Conservation (phyloP, 805 yeast species). For the Ogataea populi-albae region DNA sequence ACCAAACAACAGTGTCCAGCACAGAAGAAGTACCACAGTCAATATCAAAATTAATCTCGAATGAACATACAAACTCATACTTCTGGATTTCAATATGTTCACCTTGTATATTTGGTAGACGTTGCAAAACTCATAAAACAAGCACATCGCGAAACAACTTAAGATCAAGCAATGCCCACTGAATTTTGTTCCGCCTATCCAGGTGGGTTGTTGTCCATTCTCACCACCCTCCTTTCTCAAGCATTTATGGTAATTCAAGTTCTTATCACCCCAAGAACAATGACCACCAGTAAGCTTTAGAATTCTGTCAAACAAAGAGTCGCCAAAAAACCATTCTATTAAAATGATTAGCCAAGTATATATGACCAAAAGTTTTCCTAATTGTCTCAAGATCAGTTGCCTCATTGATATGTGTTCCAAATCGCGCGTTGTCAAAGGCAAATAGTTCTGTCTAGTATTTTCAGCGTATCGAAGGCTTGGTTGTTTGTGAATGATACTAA, state of each 20-base stretch:
- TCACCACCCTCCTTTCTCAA: slow-evolving; percentile 11
- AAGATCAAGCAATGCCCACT: slow-evolving; percentile 43
- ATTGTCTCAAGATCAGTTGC: slow-evolving; percentile 15
- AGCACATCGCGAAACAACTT: slow-evolving; percentile 32
- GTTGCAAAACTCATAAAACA: slow-evolving; percentile 24
- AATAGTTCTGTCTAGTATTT: slow-evolving; percentile 3
- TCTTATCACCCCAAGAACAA: slow-evolving; percentile 28
- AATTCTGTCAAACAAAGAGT: slow-evolving; percentile 32
- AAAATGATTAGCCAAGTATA: slow-evolving; percentile 22
- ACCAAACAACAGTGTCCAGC: slow-evolving; percentile 40
- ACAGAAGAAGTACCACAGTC: slow-evolving; percentile 14
- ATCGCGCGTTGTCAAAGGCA: slow-evolving; percentile 16
- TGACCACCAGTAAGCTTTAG: slow-evolving; percentile 39
- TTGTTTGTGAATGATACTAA: slow-evolving; percentile 11
- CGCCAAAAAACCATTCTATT: slow-evolving; percentile 35
- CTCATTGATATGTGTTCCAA: slow-evolving; percentile 4
- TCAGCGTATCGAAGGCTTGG: slow-evolving; percentile 5
- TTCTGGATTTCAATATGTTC: neutral
- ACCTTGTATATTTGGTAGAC: slow-evolving; percentile 8
- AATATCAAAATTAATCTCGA: neutral
- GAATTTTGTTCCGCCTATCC: slow-evolving; percentile 40
- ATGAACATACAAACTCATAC: neutral
- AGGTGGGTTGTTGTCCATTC: slow-evolving; percentile 20
- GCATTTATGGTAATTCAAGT: slow-evolving; percentile 22
- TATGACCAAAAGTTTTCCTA: slow-evolving; percentile 17